A percentile compares a stretch with the other conserved stretches of the same genome.
Conservation (phyloP, 139 green algal genomes). For the Ettlia oleoabundans region DNA sequence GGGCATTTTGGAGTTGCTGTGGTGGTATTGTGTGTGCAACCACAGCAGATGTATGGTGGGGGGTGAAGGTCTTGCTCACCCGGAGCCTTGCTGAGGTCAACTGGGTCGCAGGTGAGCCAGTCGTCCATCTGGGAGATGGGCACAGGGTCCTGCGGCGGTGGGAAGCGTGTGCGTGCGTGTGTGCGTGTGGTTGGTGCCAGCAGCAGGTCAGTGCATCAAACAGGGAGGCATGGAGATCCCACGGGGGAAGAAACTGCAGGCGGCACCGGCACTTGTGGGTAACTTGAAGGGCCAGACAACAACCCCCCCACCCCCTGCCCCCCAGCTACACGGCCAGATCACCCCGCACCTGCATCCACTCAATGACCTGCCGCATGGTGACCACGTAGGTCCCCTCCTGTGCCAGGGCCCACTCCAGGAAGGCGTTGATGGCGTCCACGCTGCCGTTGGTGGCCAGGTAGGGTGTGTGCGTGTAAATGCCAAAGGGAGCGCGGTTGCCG, state of each 20-base stretch:
- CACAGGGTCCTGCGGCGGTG: slow-evolving; percentile 27
- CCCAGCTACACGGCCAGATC: neutral
- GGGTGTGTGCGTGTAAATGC: slow-evolving; percentile 35
- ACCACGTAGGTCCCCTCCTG: slow-evolving; percentile 36
- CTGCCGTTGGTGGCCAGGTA: slow-evolving; percentile 30
- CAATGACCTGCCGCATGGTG: slow-evolving; percentile 32
- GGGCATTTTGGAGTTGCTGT: no score
- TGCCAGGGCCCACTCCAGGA: slow-evolving; percentile 33
- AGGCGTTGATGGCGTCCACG: slow-evolving; percentile 21
- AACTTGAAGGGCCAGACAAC: neutral
- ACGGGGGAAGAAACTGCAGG: no score
- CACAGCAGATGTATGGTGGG: neutral
- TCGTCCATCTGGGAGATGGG: slow-evolving; percentile 21
- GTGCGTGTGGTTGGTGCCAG: neutral
- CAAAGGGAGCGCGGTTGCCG: slow-evolving; percentile 38
- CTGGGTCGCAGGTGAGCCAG: slow-evolving; percentile 24
- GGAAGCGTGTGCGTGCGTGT: neutral
- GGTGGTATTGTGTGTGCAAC: neutral
- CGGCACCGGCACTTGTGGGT: no score
- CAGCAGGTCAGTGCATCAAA: neutral
- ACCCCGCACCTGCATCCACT: slow-evolving; percentile 39
- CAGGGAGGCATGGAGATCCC: no score
- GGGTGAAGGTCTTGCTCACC: neutral
- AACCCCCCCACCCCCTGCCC: neutral
- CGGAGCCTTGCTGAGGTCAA: neutral